Conservation (phyloP, 768 basidiomycete species). For the Jaapia argillacea region DNA sequence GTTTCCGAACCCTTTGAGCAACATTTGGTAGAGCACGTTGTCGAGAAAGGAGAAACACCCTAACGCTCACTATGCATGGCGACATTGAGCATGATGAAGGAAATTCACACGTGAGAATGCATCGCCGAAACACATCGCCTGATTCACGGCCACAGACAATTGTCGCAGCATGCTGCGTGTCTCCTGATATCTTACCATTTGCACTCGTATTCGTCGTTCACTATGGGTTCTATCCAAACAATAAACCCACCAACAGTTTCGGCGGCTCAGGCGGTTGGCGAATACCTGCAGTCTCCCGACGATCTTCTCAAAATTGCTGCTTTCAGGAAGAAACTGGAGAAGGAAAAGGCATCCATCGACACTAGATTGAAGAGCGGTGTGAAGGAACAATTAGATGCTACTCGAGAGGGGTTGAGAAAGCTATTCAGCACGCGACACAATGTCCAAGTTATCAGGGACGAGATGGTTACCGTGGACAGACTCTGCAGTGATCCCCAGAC, state of each 20-base stretch:
- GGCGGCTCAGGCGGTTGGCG: conserved; percentile 78
- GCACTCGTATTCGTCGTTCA: too few relatives aligned
- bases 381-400: conserved; percentile 87
- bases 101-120: too few relatives aligned
- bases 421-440: conserved; percentile 68
- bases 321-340: conserved; percentile 89
- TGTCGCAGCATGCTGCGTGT: too few relatives aligned
- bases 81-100: too few relatives aligned
- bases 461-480: conserved; percentile 74
- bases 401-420: conserved; percentile 78
- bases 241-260: conserved; percentile 50
- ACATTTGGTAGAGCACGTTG: background rate
- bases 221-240: background rate
- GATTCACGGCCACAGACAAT: too few relatives aligned
- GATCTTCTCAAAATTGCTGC: conserved; percentile 84
- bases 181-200: too few relatives aligned
- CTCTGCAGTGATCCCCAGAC: conserved; percentile 68
- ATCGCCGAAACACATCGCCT: too few relatives aligned
- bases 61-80: too few relatives aligned
- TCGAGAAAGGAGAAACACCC: too few relatives aligned
- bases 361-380: conserved; percentile 84
- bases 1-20: background rate
- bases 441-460: conserved; percentile 76
- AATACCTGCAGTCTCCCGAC: conserved; percentile 88
- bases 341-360: conserved; percentile 93